phyloP scores from a whole-genome alignment of 176 grass and related monocot species.

The Phragmites australis region DNA sequence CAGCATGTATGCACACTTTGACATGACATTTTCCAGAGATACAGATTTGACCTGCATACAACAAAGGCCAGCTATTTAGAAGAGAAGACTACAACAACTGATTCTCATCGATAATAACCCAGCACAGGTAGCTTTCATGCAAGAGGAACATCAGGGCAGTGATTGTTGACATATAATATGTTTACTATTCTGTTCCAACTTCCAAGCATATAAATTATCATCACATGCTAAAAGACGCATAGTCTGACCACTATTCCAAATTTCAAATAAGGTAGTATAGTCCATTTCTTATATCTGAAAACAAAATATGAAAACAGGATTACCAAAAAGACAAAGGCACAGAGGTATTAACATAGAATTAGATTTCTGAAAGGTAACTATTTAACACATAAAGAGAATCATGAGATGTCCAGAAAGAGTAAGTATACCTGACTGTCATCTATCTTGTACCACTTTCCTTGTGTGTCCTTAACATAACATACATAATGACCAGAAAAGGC shows the following conservation, averaged over 20 bases:
- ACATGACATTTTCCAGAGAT: slow-evolving; percentile 65
- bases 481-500: slow-evolving; percentile 96
- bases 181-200: background rate
- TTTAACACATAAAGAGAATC: too few species aligned
- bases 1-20: slow-evolving; percentile 92
- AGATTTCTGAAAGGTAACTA: too few species aligned
- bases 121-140: slow-evolving; percentile 14
- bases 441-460: slow-evolving; percentile 85
- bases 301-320: slow-evolving; percentile 9
- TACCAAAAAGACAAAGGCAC: too few species aligned
- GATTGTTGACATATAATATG: background rate
- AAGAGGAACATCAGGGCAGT: background rate
- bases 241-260: background rate
- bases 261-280: background rate
- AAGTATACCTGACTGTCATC: slow-evolving; percentile 77
- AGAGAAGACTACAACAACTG: background rate
- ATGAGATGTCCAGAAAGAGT: slow-evolving; percentile 9
- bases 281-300: slow-evolving; percentile 1
- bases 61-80: slow-evolving; percentile 32
- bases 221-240: background rate
- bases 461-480: slow-evolving; percentile 85
- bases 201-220: background rate
- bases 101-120: background rate
- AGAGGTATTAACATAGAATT: too few species aligned
- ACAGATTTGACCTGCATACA: slow-evolving; percentile 71